A percentile compares a stretch with the other conserved stretches of the same genome.
phyloP scores from a whole-genome alignment of 768 basidiomycete species.

The Boletus sp. region DNA sequence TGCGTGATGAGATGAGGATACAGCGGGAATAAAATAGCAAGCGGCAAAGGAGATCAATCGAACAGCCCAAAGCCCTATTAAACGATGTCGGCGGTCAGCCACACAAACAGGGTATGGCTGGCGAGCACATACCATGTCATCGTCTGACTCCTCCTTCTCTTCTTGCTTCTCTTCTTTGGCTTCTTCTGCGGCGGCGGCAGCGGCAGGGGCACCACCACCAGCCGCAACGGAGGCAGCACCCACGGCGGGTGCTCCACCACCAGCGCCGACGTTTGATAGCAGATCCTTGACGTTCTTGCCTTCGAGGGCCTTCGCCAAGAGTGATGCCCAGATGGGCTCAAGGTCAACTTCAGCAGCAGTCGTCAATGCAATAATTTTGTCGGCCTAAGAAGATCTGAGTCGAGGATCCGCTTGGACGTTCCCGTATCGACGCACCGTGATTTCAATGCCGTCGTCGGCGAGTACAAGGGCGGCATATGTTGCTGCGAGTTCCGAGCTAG shows the following conservation, averaged over 20 bases:
- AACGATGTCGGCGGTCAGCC: background rate
- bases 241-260: constrained; percentile 81
- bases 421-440: constrained; percentile 67
- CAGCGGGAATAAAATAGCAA: constrained; percentile 28
- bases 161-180: constrained; percentile 82
- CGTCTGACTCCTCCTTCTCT: constrained; percentile 86
- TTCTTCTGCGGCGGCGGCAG: constrained; percentile 68
- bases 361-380: constrained; percentile 88
- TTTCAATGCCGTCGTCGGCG: constrained; percentile 95
- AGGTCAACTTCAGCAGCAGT: constrained; percentile 79
- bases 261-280: constrained; percentile 90
- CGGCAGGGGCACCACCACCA: constrained; percentile 55
- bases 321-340: constrained; percentile 96
- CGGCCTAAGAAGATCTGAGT: constrained; percentile 52
- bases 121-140: constrained; percentile 44
- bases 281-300: constrained; percentile 97
- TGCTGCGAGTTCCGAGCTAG: constrained; percentile 77
- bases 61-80: constrained; percentile 91
- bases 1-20: constrained; percentile 15
- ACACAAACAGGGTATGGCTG: no score
- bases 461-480: constrained; percentile 98
- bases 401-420: background rate
- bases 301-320: constrained; percentile 97
- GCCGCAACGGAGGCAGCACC: constrained; percentile 49
- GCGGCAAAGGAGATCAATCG: constrained; percentile 55